Evolutionary conservation across 2,329 filamentous ascomycete genomes (phyloP), one percentile per base, ranked within the genome.

Genomic region (Colletotrichum sp.): DNA sequence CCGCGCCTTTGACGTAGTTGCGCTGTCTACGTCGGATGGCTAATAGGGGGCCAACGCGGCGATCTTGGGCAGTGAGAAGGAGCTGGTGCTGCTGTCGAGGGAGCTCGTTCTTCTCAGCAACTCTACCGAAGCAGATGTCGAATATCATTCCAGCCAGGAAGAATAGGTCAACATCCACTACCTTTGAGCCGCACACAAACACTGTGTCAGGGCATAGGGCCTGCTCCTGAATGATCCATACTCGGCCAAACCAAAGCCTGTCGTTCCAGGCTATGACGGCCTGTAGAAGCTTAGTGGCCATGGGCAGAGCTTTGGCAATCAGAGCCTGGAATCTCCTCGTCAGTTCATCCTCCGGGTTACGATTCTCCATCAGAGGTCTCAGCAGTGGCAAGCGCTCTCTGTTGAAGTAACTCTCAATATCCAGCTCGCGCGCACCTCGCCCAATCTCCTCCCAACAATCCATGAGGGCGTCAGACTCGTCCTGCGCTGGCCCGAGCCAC

Each of bases 401-500:
- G 24, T 24, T 62, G 34, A 70, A 61, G 8, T 75, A 75, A 30
- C 38, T 48, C 28, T 76, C 64, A 3, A 77, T 30, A 4, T 28
- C 75, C 78, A 83, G 79, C 4, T 72, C 73, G 26, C 79, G 72
- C 2, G 84, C 84, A 15, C 79, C 78, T 4, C 76, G 52, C 5
- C 82, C 84, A 15, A 83, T 56, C 21, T 70, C 70, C 5, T 32
- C n/a, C 66, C 61, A 77, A 30, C 70, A 70, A 16, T 77, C 73
- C 76, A 77, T 76, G 10, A 77, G 55, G 26, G 72, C 66, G 15
- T 77, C 71, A 4, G 76, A 77, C n/a, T 52, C 43, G 61, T 77
- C 61, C 3, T 32, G 70, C 9, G 75, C 72, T 7, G 61, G 66
- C 5, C 84, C 84, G 26, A 85, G 77, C 84, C 84, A 86, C 52